Evolutionary conservation across 371 early-diverging fungal species (phyloP).

Genomic region (Haplosporangium sp.): DNA sequence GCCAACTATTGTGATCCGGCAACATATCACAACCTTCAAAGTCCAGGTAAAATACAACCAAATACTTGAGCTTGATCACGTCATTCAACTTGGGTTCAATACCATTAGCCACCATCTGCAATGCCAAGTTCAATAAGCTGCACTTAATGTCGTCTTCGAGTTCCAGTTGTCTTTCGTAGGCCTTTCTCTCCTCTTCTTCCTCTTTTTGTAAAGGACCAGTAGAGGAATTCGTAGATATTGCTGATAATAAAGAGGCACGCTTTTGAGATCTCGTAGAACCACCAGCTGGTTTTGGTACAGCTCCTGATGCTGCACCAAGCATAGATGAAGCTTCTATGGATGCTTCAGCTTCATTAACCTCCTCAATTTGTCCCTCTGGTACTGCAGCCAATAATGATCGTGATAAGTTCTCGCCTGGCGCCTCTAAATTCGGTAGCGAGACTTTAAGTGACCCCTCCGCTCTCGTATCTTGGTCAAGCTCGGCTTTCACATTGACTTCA

Average conservation of each 20-base stretch:
- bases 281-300: not conserved
- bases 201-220: not conserved
- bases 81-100: conserved; percentile 50
- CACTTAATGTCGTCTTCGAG: conserved; percentile 51
- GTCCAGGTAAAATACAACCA: conserved; percentile 55
- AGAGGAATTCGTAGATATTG: not conserved
- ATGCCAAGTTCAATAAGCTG: conserved; percentile 42
- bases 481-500: not conserved
- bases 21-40: conserved; percentile 49
- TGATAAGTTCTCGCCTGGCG: not conserved
- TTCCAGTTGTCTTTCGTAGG: conserved; percentile 32
- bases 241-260: conserved; percentile 26
- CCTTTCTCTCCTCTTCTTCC: conserved; percentile 13
- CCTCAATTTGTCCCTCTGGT: not conserved
- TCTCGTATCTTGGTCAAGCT: not conserved
- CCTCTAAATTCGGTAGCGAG: not conserved
- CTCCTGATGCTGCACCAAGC: conserved; percentile 5
- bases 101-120: conserved; percentile 56
- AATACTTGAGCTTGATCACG: conserved; percentile 50
- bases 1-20: conserved; percentile 42
- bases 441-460: not conserved
- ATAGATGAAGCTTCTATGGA: conserved; percentile 6
- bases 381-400: not conserved
- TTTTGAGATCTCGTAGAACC: conserved; percentile 30
- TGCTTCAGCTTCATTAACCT: not conserved